Percentiles rank a stretch among this genome's conserved stretches.
phyloP scores from a whole-genome alignment of 495 filamentous ascomycete species.

The Parachaetomium inaequale region DNA sequence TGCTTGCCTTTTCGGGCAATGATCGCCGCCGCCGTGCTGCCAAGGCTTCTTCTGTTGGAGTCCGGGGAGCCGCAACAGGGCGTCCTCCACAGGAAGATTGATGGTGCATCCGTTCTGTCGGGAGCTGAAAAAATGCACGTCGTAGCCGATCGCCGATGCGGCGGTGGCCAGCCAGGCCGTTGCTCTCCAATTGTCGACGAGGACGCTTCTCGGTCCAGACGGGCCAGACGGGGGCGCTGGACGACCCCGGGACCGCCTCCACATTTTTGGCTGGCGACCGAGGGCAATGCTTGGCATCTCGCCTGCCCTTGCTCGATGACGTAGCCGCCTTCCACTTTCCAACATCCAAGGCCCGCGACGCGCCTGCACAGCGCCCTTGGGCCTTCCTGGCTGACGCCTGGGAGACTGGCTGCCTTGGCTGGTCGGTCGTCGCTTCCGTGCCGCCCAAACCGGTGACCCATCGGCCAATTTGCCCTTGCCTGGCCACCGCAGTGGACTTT shows the following conservation, averaged over 20 bases:
- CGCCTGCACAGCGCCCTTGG: neutral
- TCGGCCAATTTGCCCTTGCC: no score
- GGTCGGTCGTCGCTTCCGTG: neutral
- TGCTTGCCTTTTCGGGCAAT: neutral
- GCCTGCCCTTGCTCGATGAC: slow-evolving; percentile 6
- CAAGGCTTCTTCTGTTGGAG: neutral
- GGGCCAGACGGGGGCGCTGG: neutral
- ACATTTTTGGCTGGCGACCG: no score
- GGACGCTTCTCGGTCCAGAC: neutral
- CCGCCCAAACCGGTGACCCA: no score
- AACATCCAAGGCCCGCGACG: neutral
- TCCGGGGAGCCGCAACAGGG: neutral
- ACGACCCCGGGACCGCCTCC: neutral
- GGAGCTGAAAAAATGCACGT: neutral
- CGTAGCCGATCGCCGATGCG: neutral
- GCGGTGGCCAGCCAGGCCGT: neutral
- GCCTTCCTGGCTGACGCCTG: neutral
- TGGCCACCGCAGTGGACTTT: no score
- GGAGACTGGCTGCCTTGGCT: no score
- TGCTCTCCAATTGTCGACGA: neutral
- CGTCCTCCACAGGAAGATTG: neutral
- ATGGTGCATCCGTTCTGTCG: neutral
- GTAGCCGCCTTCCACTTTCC: neutral
- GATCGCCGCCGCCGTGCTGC: neutral
- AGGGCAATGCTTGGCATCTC: slow-evolving; percentile 6